phyloP scores from a whole-genome alignment of 1,139 yeast genomes.

The Debaryomyces fabryi region DNA sequence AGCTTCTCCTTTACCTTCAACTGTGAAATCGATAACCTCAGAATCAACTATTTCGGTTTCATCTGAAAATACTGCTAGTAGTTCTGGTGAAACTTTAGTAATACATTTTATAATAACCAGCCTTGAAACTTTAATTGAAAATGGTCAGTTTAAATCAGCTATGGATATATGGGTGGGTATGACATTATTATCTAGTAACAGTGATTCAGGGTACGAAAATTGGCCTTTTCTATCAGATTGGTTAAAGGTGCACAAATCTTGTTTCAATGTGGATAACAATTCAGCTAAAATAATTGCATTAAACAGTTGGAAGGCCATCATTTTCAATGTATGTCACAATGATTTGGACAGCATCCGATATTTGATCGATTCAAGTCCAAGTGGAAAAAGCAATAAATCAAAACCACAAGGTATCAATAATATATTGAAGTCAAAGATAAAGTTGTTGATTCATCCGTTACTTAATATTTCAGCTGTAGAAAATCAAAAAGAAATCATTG shows the following conservation, averaged over 20 bases:
- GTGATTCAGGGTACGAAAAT: slow-evolving; percentile 29
- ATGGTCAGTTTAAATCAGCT: slow-evolving; percentile 34
- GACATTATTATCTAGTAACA: slow-evolving; percentile 33
- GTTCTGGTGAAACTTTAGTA: slow-evolving; percentile 15
- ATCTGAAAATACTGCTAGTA: not conserved
- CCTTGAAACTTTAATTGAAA: slow-evolving; percentile 28
- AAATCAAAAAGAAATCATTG: slow-evolving; percentile 28
- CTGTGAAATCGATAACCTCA: slow-evolving; percentile 22
- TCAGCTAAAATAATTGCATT: slow-evolving; percentile 33
- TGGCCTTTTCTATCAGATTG: slow-evolving; percentile 38
- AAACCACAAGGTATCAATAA: slow-evolving; percentile 20
- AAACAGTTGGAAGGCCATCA: slow-evolving; percentile 41
- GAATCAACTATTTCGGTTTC: slow-evolving; percentile 14
- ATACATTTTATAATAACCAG: slow-evolving; percentile 29
- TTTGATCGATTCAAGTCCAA: slow-evolving; percentile 21
- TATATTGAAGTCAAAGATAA: slow-evolving; percentile 30
- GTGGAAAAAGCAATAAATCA: slow-evolving; percentile 14
- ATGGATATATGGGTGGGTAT: slow-evolving; percentile 49
- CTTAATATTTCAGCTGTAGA: slow-evolving; percentile 26
- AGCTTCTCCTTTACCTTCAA: slow-evolving; percentile 22
- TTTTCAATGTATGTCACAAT: slow-evolving; percentile 38
- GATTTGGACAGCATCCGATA: slow-evolving; percentile 31
- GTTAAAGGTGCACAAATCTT: slow-evolving; percentile 36
- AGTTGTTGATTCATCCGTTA: slow-evolving; percentile 33
- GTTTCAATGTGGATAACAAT: slow-evolving; percentile 29